Evolutionary conservation across 768 basidiomycete species (phyloP).

Genomic region (Candolleomyces eurysporus): DNA sequence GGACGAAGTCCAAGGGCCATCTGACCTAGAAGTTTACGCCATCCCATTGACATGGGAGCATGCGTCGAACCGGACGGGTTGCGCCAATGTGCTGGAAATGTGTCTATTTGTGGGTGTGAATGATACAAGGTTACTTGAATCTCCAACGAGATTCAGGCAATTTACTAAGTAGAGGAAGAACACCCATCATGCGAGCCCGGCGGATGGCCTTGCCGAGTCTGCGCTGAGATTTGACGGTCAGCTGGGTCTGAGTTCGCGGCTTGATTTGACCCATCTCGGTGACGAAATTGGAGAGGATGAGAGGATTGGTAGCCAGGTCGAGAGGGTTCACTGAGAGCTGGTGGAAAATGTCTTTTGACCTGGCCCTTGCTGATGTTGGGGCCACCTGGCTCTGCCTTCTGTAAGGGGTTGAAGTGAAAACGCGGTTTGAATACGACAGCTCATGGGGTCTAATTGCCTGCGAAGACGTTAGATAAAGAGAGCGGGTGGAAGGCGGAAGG

Average conservation of each 20-base stretch:
- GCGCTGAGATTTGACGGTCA: slow-evolving; percentile 80
- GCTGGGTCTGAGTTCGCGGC: slow-evolving; percentile 60
- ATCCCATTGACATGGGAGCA: too few species aligned
- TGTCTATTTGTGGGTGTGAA: not conserved
- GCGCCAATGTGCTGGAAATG: not conserved
- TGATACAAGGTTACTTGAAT: not conserved
- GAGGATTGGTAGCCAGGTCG: slow-evolving; percentile 59
- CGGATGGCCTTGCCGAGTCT: slow-evolving; percentile 81
- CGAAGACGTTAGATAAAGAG: not conserved
- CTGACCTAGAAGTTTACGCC: too few species aligned
- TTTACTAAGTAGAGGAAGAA: slow-evolving; percentile 60
- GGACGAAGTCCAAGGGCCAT: not conserved
- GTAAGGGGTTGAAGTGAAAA: slow-evolving; percentile 1
- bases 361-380: slow-evolving; percentile 54
- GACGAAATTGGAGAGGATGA: slow-evolving; percentile 55
- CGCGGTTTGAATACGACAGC: slow-evolving; percentile 27
- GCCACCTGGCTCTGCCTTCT: slow-evolving; percentile 45
- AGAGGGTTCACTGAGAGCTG: slow-evolving; percentile 74
- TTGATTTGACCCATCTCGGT: slow-evolving; percentile 81
- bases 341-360: slow-evolving; percentile 63
- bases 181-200: slow-evolving; percentile 88
- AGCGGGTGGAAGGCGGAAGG: too few species aligned
- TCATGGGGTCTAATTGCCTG: slow-evolving; percentile 20
- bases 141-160: slow-evolving; percentile 1
- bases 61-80: too few species aligned